Evolutionary conservation across 768 basidiomycete genomes (phyloP).

Genomic region (Rubroboletus pulcherrimus): DNA sequence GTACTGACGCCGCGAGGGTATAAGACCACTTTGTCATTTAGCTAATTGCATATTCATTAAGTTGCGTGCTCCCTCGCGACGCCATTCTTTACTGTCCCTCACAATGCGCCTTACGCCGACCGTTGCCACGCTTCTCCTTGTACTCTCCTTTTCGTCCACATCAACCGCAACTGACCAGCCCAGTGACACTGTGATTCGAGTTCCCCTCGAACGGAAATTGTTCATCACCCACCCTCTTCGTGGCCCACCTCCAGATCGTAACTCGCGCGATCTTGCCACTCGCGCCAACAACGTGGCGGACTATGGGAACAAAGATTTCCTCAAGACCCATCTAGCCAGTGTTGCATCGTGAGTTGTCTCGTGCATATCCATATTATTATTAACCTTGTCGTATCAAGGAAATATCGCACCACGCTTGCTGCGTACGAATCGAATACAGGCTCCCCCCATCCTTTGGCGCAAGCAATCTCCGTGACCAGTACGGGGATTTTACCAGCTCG

Average conservation of each 20-base stretch:
- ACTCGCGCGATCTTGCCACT: neutral
- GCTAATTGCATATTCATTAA: no score
- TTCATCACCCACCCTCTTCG: neutral
- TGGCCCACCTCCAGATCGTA: neutral
- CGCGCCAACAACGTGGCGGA: neutral
- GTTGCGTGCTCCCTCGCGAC: neutral
- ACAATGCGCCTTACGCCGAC: conserved; percentile 19
- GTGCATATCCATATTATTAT: neutral
- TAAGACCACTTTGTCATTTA: neutral
- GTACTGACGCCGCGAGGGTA: neutral
- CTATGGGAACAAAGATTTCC: conserved; percentile 3
- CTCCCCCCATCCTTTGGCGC: conserved; percentile 31
- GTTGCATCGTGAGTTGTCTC: conserved; percentile 19
- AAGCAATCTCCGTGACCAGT: conserved; percentile 5
- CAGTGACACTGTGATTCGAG: conserved; percentile 8
- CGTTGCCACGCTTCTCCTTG: conserved; percentile 9
- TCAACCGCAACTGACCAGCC: neutral
- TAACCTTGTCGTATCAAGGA: conserved; percentile 29
- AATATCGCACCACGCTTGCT: conserved; percentile 40
- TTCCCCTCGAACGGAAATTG: conserved; percentile 24
- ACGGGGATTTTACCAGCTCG: neutral
- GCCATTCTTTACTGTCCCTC: neutral
- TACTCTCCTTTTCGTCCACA: conserved; percentile 17
- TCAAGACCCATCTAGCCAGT: conserved; percentile 14
- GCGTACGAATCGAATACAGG: conserved; percentile 48